phyloP scores from a whole-genome alignment of 2,329 filamentous ascomycete genomes.

The Hypoxylon sp. region DNA sequence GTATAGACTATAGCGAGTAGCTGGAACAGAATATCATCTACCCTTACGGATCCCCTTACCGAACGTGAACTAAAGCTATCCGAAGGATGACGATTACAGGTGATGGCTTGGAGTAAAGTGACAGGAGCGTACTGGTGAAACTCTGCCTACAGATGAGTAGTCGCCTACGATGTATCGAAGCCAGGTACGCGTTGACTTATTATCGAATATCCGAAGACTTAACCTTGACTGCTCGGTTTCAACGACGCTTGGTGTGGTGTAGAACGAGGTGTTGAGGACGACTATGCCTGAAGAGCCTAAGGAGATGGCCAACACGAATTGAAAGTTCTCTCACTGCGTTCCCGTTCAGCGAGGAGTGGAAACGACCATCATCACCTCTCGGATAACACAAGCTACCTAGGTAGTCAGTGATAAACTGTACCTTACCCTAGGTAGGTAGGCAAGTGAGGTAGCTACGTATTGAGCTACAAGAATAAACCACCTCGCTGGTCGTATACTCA shows the following conservation, averaged over 20 bases:
- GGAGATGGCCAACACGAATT: neutral
- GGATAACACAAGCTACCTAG: neutral
- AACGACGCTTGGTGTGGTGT: no score
- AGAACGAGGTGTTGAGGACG: no score
- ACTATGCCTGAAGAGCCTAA: conserved; percentile 6
- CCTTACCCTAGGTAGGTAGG: neutral
- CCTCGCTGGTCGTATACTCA: neutral
- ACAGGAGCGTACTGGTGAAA: neutral
- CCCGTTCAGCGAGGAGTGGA: conserved; percentile 1
- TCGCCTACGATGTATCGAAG: neutral
- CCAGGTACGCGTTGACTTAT: no score
- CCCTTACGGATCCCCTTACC: neutral
- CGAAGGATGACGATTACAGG: neutral
- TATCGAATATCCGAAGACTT: neutral
- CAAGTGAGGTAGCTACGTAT: neutral
- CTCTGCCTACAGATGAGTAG: neutral
- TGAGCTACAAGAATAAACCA: neutral
- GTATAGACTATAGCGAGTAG: neutral
- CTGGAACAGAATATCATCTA: neutral
- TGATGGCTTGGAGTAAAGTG: neutral
- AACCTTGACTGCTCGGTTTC: no score
- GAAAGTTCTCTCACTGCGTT: neutral
- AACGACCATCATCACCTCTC: conserved; percentile 4
- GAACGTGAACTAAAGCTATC: neutral
- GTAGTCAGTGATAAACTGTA: neutral